These are phyloP conservation scores for Setaria viridis DNA, from an alignment of 202 grass and related monocot species.

Conservation along the genomic window DNA sequence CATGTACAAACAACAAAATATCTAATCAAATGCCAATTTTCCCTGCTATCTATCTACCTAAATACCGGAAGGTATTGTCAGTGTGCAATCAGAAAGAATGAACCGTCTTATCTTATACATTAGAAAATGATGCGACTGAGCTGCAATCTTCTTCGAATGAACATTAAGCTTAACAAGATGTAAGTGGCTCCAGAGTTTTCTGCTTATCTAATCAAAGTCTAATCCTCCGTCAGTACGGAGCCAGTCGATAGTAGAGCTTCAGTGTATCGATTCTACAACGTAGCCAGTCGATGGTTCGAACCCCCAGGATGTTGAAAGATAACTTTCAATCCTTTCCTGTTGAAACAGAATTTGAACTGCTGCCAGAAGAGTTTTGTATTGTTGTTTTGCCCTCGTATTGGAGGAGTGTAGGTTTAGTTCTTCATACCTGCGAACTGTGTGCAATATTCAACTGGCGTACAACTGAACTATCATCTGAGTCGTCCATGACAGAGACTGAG, in stretches of 20 bases:
- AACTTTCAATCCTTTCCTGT: neutral
- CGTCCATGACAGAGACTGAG: neutral
- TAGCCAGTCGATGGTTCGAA: neutral
- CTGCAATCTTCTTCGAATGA: neutral
- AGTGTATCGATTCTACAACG: neutral
- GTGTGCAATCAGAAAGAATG: conserved; percentile 1
- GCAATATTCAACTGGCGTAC: neutral
- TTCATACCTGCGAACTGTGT: neutral
- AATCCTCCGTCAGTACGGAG: neutral
- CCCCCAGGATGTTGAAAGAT: neutral
- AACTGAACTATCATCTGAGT: conserved; percentile 6
- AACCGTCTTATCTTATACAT: neutral
- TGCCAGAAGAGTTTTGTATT: neutral
- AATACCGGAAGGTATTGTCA: neutral
- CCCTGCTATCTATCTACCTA: neutral
- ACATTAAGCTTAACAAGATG: conserved; percentile 12
- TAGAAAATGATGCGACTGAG: no score
- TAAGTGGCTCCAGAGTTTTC: neutral
- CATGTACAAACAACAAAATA: conserved; percentile 38
- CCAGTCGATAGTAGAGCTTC: neutral
- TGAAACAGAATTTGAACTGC: neutral
- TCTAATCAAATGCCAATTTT: conserved; percentile 30
- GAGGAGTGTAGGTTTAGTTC: neutral
- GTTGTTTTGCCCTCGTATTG: conserved; percentile 5
- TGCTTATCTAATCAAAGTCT: no score